Evolutionary conservation across 257 asterid species (phyloP).

Genomic region (Solanum medicagineum): DNA sequence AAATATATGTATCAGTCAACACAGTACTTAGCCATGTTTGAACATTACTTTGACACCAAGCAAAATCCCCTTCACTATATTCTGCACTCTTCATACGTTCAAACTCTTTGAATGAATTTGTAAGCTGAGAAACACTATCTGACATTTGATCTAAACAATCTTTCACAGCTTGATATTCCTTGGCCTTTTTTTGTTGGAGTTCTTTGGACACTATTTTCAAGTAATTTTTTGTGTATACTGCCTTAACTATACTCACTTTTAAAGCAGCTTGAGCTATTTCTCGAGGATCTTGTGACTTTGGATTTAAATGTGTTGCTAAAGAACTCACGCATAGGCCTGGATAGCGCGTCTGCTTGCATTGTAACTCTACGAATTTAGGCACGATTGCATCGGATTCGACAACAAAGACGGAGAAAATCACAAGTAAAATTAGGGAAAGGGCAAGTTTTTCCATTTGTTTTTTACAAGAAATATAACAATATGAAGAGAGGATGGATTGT

Average conservation of each 20-base stretch:
- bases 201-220: slow-evolving; percentile 28
- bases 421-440: slow-evolving; percentile 5
- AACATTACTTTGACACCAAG: slow-evolving; percentile 53
- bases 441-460: background rate
- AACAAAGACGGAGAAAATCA: slow-evolving; percentile 6
- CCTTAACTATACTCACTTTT: slow-evolving; percentile 32
- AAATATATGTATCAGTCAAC: slow-evolving; percentile 32
- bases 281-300: slow-evolving; percentile 22
- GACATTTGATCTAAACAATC: slow-evolving; percentile 60
- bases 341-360: slow-evolving; percentile 36
- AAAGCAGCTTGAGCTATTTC: slow-evolving; percentile 44
- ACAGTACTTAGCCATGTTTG: slow-evolving; percentile 54
- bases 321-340: slow-evolving; percentile 24
- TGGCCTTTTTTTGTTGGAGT: slow-evolving; percentile 18
- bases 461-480: background rate
- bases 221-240: slow-evolving; percentile 34
- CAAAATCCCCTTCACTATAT: slow-evolving; percentile 12
- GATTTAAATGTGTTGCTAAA: slow-evolving; percentile 14
- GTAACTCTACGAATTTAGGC: slow-evolving; percentile 24
- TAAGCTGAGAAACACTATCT: slow-evolving; percentile 45
- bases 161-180: slow-evolving; percentile 19
- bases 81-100: slow-evolving; percentile 21
- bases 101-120: slow-evolving; percentile 40
- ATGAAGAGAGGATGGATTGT: background rate
- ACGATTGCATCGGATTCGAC: background rate